phyloP scores from a whole-genome alignment of 306 rosid species.

The Trifolium subterraneum region DNA sequence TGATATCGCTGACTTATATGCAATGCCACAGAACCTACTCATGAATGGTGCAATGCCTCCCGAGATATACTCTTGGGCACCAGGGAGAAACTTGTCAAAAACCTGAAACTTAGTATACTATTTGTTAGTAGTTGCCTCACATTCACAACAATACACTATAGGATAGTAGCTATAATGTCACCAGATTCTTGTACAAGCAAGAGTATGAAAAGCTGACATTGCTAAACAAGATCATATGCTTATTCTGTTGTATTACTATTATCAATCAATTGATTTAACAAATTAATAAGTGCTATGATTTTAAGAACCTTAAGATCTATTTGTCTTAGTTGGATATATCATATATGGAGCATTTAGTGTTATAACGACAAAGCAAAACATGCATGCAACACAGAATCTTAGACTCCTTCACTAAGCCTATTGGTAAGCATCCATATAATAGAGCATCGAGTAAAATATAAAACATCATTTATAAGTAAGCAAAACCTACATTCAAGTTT shows the following conservation, averaged over 20 bases:
- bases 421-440: neutral
- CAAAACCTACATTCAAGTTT: constrained; percentile 17
- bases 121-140: constrained; percentile 29
- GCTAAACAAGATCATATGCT: constrained; percentile 40
- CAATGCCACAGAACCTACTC: constrained; percentile 77
- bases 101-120: constrained; percentile 45
- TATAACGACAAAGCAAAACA: constrained; percentile 10
- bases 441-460: neutral
- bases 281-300: constrained; percentile 37
- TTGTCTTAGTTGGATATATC: constrained; percentile 8
- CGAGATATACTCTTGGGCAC: constrained; percentile 74
- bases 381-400: constrained; percentile 26
- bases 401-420: constrained; percentile 6
- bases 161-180: constrained; percentile 31
- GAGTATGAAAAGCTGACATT: constrained; percentile 18
- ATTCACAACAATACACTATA: constrained; percentile 30
- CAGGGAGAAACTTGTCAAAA: constrained; percentile 64
- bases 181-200: constrained; percentile 32
- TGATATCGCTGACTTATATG: constrained; percentile 68
- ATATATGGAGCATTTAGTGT: constrained; percentile 10
- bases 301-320: constrained; percentile 29
- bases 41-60: constrained; percentile 67
- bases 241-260: constrained; percentile 39
- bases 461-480: neutral
- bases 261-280: constrained; percentile 26